These are phyloP conservation scores for Populus nigra DNA, from an alignment of 345 rosid genomes.

Conservation along the genomic window DNA sequence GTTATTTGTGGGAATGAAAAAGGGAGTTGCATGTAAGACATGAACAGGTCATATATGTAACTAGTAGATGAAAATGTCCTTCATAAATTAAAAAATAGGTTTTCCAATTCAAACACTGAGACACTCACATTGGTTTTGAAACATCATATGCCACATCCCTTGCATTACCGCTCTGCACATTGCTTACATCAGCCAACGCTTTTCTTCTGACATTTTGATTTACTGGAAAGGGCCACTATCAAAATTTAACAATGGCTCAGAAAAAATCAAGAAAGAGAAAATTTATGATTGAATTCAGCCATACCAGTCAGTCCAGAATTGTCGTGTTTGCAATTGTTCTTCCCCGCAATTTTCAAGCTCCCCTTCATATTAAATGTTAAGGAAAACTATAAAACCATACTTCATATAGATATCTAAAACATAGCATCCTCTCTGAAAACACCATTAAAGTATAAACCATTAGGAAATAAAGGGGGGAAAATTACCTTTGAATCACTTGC, in stretches of 20 bases:
- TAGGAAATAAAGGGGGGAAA: constrained; percentile 1
- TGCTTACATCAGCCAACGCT: constrained; percentile 77
- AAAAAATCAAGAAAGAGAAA: constrained; percentile 8
- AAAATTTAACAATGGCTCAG: background rate
- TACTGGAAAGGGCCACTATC: constrained; percentile 30
- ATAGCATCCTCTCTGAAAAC: background rate
- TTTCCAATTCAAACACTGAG: constrained; percentile 6
- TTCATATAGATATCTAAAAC: background rate
- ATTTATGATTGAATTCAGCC: constrained; percentile 5
- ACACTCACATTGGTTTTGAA: constrained; percentile 55
- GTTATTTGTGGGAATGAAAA: background rate
- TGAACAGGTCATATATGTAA: background rate
- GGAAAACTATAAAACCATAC: background rate
- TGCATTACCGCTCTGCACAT: constrained; percentile 32
- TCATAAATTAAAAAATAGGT: background rate
- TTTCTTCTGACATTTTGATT: constrained; percentile 50
- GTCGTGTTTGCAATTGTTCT: constrained; percentile 38
- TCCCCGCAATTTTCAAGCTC: constrained; percentile 29
- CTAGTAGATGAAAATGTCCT: background rate
- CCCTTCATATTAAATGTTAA: constrained; percentile 37
- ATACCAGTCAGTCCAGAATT: constrained; percentile 34
- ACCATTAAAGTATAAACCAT: background rate
- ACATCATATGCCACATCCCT: constrained; percentile 39
- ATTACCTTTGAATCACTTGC: constrained; percentile 47
- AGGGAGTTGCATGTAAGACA: background rate